These are phyloP conservation scores for Lecanicillium sp. DNA, from an alignment of 2,329 filamentous ascomycete genomes.

Conservation along the genomic window DNA sequence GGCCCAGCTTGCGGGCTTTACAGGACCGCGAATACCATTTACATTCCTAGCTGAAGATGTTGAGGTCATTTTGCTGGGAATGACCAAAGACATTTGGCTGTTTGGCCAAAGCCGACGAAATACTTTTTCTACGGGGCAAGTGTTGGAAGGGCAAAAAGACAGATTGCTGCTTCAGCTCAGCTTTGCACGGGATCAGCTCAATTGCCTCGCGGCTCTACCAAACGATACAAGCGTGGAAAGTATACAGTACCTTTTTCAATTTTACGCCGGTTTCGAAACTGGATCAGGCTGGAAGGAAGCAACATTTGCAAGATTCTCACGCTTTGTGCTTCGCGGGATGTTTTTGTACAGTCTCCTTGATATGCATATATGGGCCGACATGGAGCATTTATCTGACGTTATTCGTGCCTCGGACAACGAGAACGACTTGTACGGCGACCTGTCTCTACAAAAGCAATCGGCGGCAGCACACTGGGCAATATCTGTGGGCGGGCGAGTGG, in stretches of 20 bases:
- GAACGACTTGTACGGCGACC: constrained; percentile 6
- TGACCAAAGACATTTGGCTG: constrained; percentile 22
- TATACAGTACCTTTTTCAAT: too few species aligned
- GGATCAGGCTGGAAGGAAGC: too few species aligned
- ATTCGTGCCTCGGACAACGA: constrained; percentile 1
- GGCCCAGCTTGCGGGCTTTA: constrained; percentile 20
- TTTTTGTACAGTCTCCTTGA: constrained; percentile 4
- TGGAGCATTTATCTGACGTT: constrained; percentile 5
- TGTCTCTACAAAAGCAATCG: constrained; percentile 3
- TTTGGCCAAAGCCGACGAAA: background rate
- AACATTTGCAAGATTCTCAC: too few species aligned
- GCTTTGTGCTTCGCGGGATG: too few species aligned
- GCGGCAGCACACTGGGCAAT: constrained; percentile 4
- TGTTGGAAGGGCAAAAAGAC: constrained; percentile 12
- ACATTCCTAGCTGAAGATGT: constrained; percentile 25
- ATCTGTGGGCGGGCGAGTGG: constrained; percentile 2
- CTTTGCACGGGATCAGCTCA: constrained; percentile 17
- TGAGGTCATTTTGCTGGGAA: constrained; percentile 22
- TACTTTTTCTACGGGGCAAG: too few species aligned
- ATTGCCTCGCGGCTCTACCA: constrained; percentile 5
- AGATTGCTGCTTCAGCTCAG: constrained; percentile 19
- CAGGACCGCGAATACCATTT: constrained; percentile 16
- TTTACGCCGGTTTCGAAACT: too few species aligned
- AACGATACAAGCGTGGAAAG: too few species aligned
- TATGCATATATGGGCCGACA: constrained; percentile 5